Percentiles rank a stretch among this genome's conserved stretches.
These are phyloP conservation scores for Populus nigra DNA, from an alignment of 345 rosid species.

Conservation along the genomic window DNA sequence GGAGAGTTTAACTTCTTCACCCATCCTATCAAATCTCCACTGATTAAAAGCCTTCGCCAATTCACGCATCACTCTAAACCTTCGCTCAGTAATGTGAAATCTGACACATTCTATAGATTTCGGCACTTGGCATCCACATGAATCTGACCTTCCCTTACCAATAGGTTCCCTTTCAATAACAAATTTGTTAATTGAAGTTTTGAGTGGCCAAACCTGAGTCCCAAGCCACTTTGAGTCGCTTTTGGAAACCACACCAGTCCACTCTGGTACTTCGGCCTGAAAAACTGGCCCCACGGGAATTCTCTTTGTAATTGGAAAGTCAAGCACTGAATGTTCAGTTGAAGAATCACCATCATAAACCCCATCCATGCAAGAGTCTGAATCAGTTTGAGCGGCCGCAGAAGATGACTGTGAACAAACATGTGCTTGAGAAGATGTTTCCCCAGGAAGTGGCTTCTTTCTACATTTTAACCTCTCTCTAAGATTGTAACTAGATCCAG, in stretches of 20 bases:
- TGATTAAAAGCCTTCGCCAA: slow-evolving; percentile 59
- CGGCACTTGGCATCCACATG: slow-evolving; percentile 65
- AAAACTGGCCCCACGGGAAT: slow-evolving; percentile 55
- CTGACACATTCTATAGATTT: slow-evolving; percentile 70
- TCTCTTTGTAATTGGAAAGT: slow-evolving; percentile 30
- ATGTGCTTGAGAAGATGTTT: slow-evolving; percentile 23
- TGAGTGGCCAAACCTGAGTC: slow-evolving; percentile 65
- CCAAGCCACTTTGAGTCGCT: slow-evolving; percentile 80
- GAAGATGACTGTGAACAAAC: slow-evolving; percentile 28
- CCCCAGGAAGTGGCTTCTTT: slow-evolving; percentile 20
- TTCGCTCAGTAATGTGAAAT: slow-evolving; percentile 60
- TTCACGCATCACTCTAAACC: slow-evolving; percentile 53
- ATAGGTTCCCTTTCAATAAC: slow-evolving; percentile 81
- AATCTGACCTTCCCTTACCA: slow-evolving; percentile 79
- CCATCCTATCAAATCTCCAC: slow-evolving; percentile 70
- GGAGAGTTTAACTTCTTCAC: slow-evolving; percentile 52
- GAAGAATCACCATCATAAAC: slow-evolving; percentile 21
- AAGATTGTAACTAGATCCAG: slow-evolving; percentile 62
- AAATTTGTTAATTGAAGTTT: slow-evolving; percentile 24
- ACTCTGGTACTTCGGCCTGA: slow-evolving; percentile 77
- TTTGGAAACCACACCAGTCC: slow-evolving; percentile 51
- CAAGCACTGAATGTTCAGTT: slow-evolving; percentile 31
- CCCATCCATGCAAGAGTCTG: slow-evolving; percentile 17
- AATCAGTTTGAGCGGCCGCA: slow-evolving; percentile 24
- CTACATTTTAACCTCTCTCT: slow-evolving; percentile 55